A percentile compares a stretch with the other conserved stretches of the same genome.
Evolutionary conservation across 768 basidiomycete genomes (phyloP).

Genomic region (Galerina marginata): DNA sequence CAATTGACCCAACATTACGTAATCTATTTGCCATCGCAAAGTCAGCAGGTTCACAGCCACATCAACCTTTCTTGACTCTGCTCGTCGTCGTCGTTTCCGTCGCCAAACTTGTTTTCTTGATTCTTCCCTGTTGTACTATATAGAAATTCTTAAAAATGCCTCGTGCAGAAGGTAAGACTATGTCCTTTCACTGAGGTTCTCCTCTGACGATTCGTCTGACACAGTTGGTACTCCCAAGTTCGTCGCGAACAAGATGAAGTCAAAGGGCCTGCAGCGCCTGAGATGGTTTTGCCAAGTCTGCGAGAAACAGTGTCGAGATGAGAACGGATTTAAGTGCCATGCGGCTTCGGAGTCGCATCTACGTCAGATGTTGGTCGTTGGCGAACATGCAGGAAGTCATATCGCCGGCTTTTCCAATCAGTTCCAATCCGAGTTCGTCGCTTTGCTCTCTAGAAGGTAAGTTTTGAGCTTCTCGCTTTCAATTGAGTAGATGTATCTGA

Average conservation of each 20-base stretch:
- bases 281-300: constrained; percentile 99
- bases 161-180: constrained; percentile 76
- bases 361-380: constrained; percentile 96
- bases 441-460: constrained; percentile 82
- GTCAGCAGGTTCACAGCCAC: constrained; percentile 16
- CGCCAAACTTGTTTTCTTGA: constrained; percentile 6
- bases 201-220: neutral
- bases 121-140: neutral
- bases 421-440: constrained; percentile 94
- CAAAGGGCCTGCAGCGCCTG: constrained; percentile 93
- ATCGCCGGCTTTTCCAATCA: constrained; percentile 88
- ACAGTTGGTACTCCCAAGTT: constrained; percentile 88
- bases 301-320: constrained; percentile 97
- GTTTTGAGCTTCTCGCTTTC: constrained; percentile 24
- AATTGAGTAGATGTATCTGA: constrained; percentile 2
- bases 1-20: neutral
- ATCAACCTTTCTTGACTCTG: constrained; percentile 3
- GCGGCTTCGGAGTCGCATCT: constrained; percentile 87
- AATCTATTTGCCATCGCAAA: constrained; percentile 5
- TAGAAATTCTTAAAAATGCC: constrained; percentile 57
- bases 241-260: constrained; percentile 96
- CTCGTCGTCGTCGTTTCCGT: constrained; percentile 18
- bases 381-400: constrained; percentile 90
- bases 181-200: neutral
- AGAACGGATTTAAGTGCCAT: constrained; percentile 99